Conservation (phyloP, 2,329 filamentous ascomycete species). For the Trichoderma sp. region DNA sequence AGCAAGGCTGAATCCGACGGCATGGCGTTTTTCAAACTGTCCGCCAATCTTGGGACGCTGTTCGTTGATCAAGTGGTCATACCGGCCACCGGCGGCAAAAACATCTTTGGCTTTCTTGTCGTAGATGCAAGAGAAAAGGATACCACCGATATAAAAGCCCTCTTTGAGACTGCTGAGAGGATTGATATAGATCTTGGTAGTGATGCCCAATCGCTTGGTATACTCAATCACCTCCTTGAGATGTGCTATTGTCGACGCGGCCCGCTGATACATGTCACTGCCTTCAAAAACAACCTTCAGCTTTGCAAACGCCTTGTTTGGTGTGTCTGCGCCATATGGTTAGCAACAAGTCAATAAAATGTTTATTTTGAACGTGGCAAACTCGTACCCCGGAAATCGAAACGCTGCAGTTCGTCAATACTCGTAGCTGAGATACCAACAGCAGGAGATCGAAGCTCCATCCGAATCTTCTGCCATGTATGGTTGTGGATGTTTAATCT, state of each 20-base stretch:
- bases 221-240: constrained; percentile 76
- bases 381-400: constrained; percentile 75
- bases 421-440: constrained; percentile 85
- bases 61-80: constrained; percentile 84
- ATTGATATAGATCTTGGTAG: constrained; percentile 76
- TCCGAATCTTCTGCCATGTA: constrained; percentile 79
- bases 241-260: constrained; percentile 73
- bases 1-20: constrained; percentile 86
- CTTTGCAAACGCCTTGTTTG: constrained; percentile 55
- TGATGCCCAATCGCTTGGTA: constrained; percentile 69
- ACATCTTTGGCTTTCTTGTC: constrained; percentile 81
- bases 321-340: constrained; percentile 42
- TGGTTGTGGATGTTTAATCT: constrained; percentile 79
- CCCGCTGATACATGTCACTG: constrained; percentile 67
- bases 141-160: constrained; percentile 79
- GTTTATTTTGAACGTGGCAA: too few relatives aligned
- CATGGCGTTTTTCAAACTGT: constrained; percentile 65
- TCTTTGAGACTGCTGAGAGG: constrained; percentile 88
- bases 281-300: constrained; percentile 60
- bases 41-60: constrained; percentile 68
- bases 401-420: constrained; percentile 82
- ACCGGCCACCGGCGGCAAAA: constrained; percentile 89
- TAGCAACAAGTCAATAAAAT: too few relatives aligned
- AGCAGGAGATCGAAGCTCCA: constrained; percentile 74
- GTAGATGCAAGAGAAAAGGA: constrained; percentile 87